Base-by-base conservation (phyloP, 1,284 basidiomycete genomes). In the Somion occarium region DNA sequence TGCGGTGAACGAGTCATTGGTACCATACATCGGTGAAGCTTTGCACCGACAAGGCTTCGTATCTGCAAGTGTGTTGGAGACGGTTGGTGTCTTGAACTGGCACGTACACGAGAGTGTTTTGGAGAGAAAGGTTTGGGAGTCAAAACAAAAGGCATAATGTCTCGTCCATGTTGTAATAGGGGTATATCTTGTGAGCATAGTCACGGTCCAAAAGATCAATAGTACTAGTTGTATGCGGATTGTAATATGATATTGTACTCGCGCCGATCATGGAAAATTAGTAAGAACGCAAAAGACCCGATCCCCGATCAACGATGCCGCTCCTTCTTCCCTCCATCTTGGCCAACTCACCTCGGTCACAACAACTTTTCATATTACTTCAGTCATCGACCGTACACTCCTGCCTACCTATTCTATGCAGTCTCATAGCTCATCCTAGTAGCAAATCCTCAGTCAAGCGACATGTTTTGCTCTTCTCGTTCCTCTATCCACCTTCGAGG, bases 301-400 rank as follows among this genome's bases (percentile, higher is more conserved):
- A 41, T 41, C 39, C 19, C 19, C 19, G 39, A 41, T 41, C 39
- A 18, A 41, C 38, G 43, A n/a, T 38, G 52, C 3, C 45, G 27
- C n/a, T 23, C 30, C 39, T 43, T 20, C 52, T 50, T 50, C 44
- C 48, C 23, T 34, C 48, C 45, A 50, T 46, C 38, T 18, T 53
- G 24, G 43, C 37, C 18, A 20, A 30, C 13, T 30, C 26, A 37
- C 47, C 52, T 34, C 34, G 19, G 37, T 45, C 39, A 15, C 49
- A 34, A 45, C 74, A 80, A 39, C 73, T 76, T 3, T 66, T 87
- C 25, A 58, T 87, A 5, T 58, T 89, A 15, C 60, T 88, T 15
- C 83, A 88, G 57, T 88, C 86, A 1, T 84, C 85, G 11, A 53
- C 71, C 41, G 75, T 80, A 1, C 85, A 87, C 59, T 82, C 83